Base-by-base conservation (phyloP, 2,329 filamentous ascomycete species). In the Paramyrothecium roridum region DNA sequence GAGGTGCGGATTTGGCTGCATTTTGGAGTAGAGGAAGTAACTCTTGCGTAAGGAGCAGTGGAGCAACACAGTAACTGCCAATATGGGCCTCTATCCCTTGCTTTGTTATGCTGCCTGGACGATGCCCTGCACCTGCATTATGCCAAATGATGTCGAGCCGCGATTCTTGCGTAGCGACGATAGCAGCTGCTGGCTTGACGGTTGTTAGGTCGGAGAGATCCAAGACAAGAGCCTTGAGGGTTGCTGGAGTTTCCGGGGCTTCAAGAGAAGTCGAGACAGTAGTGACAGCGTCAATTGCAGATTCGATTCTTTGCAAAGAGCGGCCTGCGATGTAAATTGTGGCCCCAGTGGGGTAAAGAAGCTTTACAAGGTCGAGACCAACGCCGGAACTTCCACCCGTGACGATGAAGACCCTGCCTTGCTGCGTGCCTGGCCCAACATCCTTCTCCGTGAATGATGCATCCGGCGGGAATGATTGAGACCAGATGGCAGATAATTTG, bases 321-420 rank as follows among this genome's bases (percentile, higher is more conserved):
- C 81, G 76, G 2, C 74, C 76, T 8, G 80, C 79, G 52, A 84
- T 67, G 63, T 85, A 85, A 11, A 84, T 73, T 1, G 73, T 83
- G 19, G 71, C 82, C 20, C 80, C 78, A 3, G 73, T 75, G 1
- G 66, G 62, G 62, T 83, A 85, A 4, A 86, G 72, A 1, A 85
- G 76, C 53, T 76, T 76, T 54, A 69, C 69, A 3, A 85, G 70
- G 60, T 84, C 79, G 33, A 75, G 70, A 2, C 81, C 82, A 7
- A 83, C 71, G 23, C 71, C 71, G 1, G 64, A 56, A 40, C 69
- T 72, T 1, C 67, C 70, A 0, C 71, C 69, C 0, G 81, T 85
- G 10, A 85, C 73, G 45, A 86, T 77, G 48, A 73, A 73, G 1
- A 74, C 68, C 21, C 62, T 62, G 8, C 63, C 68, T 13, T 57